phyloP scores from a whole-genome alignment of 2,329 filamentous ascomycete species.

The Neodidymelliopsis sp. region DNA sequence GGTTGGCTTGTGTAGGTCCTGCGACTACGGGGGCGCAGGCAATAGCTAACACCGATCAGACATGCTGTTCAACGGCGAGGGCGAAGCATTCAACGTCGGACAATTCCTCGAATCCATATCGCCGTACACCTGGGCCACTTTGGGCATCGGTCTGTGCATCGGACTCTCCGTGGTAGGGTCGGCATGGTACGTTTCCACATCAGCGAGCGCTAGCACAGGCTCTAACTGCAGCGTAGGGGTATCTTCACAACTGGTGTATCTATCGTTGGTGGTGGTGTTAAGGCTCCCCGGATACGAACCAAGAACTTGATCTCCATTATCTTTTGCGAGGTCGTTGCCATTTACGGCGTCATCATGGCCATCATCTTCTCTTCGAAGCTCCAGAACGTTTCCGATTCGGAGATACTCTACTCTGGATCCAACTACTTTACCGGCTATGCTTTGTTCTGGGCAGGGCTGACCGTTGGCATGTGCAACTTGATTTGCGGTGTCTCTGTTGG shows the following conservation, averaged over 20 bases:
- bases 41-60: slow-evolving; percentile 64
- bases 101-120: slow-evolving; percentile 93
- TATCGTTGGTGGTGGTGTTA: slow-evolving; percentile 95
- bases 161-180: slow-evolving; percentile 95
- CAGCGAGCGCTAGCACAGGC: background rate
- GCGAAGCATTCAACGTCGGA: slow-evolving; percentile 96
- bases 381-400: slow-evolving; percentile 68
- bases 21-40: slow-evolving; percentile 26
- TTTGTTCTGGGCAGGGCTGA: slow-evolving; percentile 93
- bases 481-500: slow-evolving; percentile 96
- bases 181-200: slow-evolving; percentile 75
- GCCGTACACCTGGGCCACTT: slow-evolving; percentile 89
- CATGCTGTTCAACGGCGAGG: slow-evolving; percentile 97
- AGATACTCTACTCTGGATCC: slow-evolving; percentile 73
- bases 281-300: slow-evolving; percentile 94
- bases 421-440: slow-evolving; percentile 96
- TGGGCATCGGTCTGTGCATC: slow-evolving; percentile 94
- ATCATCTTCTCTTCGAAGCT: slow-evolving; percentile 97
- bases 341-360: slow-evolving; percentile 99
- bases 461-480: slow-evolving; percentile 94
- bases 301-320: slow-evolving; percentile 99
- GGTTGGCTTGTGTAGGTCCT: slow-evolving; percentile 77
- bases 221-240: slow-evolving; percentile 69
- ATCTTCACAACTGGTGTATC: slow-evolving; percentile 99
- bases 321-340: slow-evolving; percentile 99